These are phyloP conservation scores for Verticillium tricorpus DNA, from an alignment of 2,329 filamentous ascomycete species.

Conservation along the genomic window DNA sequence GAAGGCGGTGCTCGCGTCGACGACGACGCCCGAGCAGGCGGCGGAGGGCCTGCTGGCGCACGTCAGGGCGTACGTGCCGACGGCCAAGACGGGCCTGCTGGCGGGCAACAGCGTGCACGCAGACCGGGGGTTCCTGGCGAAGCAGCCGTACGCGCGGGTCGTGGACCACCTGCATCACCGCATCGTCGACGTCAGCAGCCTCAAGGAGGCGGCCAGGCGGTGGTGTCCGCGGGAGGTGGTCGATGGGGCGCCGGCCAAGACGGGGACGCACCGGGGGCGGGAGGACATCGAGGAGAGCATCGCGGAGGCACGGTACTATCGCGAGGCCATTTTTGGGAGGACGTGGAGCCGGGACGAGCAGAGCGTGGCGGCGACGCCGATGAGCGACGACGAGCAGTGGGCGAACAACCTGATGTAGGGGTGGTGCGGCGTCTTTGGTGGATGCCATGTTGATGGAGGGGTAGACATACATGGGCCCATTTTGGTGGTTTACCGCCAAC, in stretches of 20 bases:
- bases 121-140: conserved; percentile 75
- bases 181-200: conserved; percentile 83
- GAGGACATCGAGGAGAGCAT: conserved; percentile 96
- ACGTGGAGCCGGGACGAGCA: conserved; percentile 13
- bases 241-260: conserved; percentile 64
- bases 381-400: conserved; percentile 13
- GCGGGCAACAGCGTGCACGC: conserved; percentile 93
- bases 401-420: conserved; percentile 10
- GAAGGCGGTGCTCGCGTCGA: conserved; percentile 67
- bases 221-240: conserved; percentile 67
- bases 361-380: conserved; percentile 8
- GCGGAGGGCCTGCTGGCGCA: conserved; percentile 72
- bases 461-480: no score
- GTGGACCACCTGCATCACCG: conserved; percentile 80
- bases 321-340: conserved; percentile 58
- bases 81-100: conserved; percentile 63
- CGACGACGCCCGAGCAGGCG: conserved; percentile 66
- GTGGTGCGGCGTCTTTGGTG: not conserved
- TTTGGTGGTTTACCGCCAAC: no score
- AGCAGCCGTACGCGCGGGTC: conserved; percentile 68
- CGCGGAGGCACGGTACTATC: conserved; percentile 82
- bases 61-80: conserved; percentile 66
- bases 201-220: conserved; percentile 84
- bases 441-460: no score
- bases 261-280: conserved; percentile 72